Conservation (phyloP, 257 asterid species). For the Plantago major region DNA sequence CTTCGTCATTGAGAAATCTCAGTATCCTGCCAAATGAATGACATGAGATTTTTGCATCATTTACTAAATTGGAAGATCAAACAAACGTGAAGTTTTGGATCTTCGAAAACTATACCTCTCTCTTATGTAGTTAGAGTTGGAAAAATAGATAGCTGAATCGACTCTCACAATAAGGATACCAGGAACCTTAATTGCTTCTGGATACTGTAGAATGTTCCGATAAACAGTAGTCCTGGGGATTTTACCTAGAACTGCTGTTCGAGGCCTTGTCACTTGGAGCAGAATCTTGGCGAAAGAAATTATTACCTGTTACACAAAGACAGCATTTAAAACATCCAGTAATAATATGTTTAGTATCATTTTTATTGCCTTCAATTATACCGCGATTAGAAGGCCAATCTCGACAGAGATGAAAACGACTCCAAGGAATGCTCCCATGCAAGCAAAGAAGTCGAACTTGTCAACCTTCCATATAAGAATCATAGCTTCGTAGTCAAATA, state of each 20-base stretch:
- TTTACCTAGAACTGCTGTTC: constrained; percentile 59
- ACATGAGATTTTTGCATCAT: background rate
- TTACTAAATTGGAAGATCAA: background rate
- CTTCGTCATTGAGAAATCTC: constrained; percentile 59
- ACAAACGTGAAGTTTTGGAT: background rate
- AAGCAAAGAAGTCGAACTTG: constrained; percentile 83
- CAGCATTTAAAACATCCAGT: constrained; percentile 10
- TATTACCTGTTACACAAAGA: constrained; percentile 50
- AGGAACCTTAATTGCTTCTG: constrained; percentile 66
- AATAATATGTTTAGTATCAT: constrained; percentile 2
- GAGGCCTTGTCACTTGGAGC: constrained; percentile 88
- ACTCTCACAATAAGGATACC: constrained; percentile 58
- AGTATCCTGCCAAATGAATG: constrained; percentile 29
- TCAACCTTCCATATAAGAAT: constrained; percentile 77
- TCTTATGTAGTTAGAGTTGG: constrained; percentile 76
- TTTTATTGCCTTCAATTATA: constrained; percentile 33
- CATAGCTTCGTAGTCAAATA: constrained; percentile 78
- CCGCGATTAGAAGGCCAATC: constrained; percentile 87
- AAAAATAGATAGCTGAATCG: constrained; percentile 86
- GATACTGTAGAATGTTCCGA: constrained; percentile 61
- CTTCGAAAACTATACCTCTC: constrained; percentile 52
- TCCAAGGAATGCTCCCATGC: constrained; percentile 76
- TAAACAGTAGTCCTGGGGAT: constrained; percentile 83
- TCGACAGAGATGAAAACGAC: constrained; percentile 94
- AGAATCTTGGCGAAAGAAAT: constrained; percentile 89